Percentiles rank a stretch among this genome's conserved stretches.
These are phyloP conservation scores for Dacryopinax primogenitus DNA, from an alignment of 768 basidiomycete genomes.

Conservation along the genomic window DNA sequence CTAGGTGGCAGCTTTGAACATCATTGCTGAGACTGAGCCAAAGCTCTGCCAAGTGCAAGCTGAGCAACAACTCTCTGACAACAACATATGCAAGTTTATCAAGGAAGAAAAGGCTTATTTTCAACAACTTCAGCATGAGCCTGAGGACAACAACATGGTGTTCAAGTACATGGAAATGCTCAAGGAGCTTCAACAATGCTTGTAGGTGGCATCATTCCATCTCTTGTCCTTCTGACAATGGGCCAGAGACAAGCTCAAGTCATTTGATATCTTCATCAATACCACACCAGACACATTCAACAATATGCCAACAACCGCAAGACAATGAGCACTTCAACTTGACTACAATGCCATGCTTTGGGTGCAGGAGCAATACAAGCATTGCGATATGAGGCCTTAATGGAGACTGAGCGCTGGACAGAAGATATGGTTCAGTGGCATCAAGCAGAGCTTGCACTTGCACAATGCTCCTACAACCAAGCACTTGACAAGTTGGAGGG, in stretches of 20 bases:
- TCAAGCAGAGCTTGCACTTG: not conserved
- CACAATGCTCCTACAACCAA: not conserved
- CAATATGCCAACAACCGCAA: not conserved
- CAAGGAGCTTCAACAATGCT: not conserved
- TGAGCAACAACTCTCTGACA: not conserved
- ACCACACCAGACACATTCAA: not conserved
- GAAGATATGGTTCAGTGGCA: not conserved
- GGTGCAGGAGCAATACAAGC: not conserved
- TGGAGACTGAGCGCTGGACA: not conserved
- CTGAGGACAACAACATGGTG: not conserved
- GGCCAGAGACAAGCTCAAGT: not conserved
- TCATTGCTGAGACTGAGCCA: too few relatives aligned
- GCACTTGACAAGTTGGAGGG: not conserved
- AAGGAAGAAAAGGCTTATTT: not conserved
- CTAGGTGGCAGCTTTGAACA: not conserved
- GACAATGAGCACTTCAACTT: not conserved
- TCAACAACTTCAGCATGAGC: not conserved
- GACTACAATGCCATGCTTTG: not conserved
- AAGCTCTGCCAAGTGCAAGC: not conserved
- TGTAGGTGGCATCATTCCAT: not conserved
- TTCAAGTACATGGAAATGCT: not conserved
- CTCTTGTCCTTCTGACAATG: not conserved
- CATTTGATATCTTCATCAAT: not conserved
- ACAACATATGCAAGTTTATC: not conserved
- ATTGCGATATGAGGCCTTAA: not conserved